These are phyloP conservation scores for Aspergillus fructus DNA, from an alignment of 2,329 filamentous ascomycete species.

Conservation along the genomic window DNA sequence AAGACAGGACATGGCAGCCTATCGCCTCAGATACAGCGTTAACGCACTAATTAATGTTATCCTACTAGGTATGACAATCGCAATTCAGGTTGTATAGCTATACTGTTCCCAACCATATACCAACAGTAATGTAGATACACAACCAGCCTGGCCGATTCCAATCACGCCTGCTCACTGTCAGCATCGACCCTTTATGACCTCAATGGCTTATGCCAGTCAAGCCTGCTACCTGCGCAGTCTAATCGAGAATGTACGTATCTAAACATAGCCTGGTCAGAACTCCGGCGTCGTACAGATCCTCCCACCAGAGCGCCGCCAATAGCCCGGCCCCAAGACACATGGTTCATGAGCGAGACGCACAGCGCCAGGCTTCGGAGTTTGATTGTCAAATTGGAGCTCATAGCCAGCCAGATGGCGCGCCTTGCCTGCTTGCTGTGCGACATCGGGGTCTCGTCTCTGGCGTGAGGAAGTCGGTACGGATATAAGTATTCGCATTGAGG, in stretches of 20 bases:
- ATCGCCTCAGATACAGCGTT: too few relatives aligned
- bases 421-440: neutral
- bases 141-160: neutral
- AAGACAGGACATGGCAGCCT: too few relatives aligned
- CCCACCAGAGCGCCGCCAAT: neutral
- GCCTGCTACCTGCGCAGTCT: neutral
- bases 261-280: constrained; percentile 4
- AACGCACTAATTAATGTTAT: neutral
- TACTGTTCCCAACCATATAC: neutral
- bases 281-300: constrained; percentile 5
- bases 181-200: constrained; percentile 4
- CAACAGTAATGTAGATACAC: neutral
- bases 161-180: constrained; percentile 1
- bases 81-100: neutral
- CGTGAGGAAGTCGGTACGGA: neutral
- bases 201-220: neutral
- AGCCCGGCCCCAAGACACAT: neutral
- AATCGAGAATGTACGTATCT: neutral
- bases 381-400: neutral
- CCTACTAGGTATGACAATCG: neutral
- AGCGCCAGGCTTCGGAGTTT: neutral
- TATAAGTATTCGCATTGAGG: constrained; percentile 18
- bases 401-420: neutral
- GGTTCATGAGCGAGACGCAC: constrained; percentile 1
- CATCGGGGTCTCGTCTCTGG: neutral